Evolutionary conservation across 345 rosid species (phyloP).

Genomic region (Aquilaria sinensis): DNA sequence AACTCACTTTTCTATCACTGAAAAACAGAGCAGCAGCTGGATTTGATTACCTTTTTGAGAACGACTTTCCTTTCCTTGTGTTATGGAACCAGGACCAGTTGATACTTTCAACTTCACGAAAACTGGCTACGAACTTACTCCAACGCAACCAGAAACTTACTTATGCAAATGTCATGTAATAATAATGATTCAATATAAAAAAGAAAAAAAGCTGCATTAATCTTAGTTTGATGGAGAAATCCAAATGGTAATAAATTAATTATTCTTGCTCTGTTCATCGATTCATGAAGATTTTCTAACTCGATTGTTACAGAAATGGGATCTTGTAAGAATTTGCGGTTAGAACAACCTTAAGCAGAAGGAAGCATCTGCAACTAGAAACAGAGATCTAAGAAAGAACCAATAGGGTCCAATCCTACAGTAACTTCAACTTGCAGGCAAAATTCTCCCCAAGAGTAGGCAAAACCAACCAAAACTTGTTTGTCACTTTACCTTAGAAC

Average conservation of each 20-base stretch:
- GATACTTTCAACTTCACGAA: no score
- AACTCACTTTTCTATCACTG: constrained; percentile 20
- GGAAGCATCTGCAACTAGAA: no score
- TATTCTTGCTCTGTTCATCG: constrained; percentile 11
- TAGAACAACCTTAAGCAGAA: constrained; percentile 16
- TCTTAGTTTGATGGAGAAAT: no score
- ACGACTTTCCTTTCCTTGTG: constrained; percentile 4
- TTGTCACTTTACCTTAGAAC: constrained; percentile 27
- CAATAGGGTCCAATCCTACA: constrained; percentile 14
- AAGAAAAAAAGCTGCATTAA: neutral
- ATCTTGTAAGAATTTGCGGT: constrained; percentile 32
- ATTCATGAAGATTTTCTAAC: constrained; percentile 10
- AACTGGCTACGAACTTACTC: no score
- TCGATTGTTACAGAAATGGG: constrained; percentile 33
- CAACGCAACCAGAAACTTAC: no score
- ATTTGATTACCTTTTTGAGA: constrained; percentile 10
- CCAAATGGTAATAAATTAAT: no score
- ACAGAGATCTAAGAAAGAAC: constrained; percentile 18
- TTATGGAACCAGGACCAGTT: neutral
- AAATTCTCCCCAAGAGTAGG: constrained; percentile 29
- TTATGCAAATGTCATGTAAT: no score
- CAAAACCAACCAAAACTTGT: constrained; percentile 29
- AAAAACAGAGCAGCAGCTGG: neutral
- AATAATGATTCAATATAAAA: neutral
- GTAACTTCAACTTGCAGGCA: constrained; percentile 11